Evolutionary conservation across 2,329 filamentous ascomycete genomes (phyloP).

Genomic region (Phaeosphaeriaceae sp.): DNA sequence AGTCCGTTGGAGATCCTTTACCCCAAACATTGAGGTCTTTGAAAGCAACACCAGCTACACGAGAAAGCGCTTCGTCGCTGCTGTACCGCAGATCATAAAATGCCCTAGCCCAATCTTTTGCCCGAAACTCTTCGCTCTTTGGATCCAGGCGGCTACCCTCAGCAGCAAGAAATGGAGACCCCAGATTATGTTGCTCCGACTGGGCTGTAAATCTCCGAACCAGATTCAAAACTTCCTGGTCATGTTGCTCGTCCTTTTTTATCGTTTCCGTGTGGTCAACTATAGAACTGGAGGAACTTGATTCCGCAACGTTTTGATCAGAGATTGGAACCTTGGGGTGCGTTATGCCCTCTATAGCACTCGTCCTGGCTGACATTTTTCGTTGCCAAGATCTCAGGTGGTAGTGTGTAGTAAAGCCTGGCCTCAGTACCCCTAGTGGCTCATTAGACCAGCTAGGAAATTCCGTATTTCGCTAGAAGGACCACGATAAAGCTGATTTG

Average conservation of each 20-base stretch:
- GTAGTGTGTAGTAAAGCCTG: too few relatives aligned
- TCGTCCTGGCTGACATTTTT: slow-evolving; percentile 10
- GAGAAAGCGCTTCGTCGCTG: slow-evolving; percentile 58
- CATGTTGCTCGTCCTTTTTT: slow-evolving; percentile 14
- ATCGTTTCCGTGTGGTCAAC: background rate
- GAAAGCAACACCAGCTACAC: slow-evolving; percentile 67
- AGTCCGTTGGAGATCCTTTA: slow-evolving; percentile 68
- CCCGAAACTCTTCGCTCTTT: slow-evolving; percentile 50
- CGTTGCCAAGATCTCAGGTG: too few relatives aligned
- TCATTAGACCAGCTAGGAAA: too few relatives aligned
- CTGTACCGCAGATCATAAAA: slow-evolving; percentile 53
- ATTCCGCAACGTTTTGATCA: slow-evolving; percentile 4
- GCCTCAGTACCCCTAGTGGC: too few relatives aligned
- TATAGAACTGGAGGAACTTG: slow-evolving; percentile 21
- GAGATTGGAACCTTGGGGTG: background rate
- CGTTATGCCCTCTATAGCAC: slow-evolving; percentile 1
- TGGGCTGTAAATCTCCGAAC: slow-evolving; percentile 49
- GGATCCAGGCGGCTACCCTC: slow-evolving; percentile 51
- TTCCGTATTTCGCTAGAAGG: too few relatives aligned
- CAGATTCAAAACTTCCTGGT: slow-evolving; percentile 34
- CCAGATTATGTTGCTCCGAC: slow-evolving; percentile 43
- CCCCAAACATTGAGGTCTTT: slow-evolving; percentile 70
- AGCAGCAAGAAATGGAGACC: slow-evolving; percentile 41
- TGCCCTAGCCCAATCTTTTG: slow-evolving; percentile 53
- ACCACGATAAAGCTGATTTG: too few relatives aligned